Conservation (phyloP, 768 basidiomycete species). For the Naematelia encephala region DNA sequence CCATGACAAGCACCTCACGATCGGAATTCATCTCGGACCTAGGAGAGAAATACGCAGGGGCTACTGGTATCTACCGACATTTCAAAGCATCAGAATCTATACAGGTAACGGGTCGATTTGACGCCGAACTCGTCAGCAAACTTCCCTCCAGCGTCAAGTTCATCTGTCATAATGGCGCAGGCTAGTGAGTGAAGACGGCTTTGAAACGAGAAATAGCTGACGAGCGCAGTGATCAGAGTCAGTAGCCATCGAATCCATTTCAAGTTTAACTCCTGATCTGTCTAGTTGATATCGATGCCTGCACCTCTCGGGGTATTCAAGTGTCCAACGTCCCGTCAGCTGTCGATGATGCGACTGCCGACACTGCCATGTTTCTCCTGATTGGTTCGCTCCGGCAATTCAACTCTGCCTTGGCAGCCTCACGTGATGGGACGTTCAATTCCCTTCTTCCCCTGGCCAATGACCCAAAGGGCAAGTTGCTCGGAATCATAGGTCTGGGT, state of each 20-base stretch:
- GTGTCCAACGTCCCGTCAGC: slow-evolving; percentile 88
- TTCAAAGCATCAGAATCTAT: slow-evolving; percentile 19
- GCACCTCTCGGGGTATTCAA: slow-evolving; percentile 16
- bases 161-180: slow-evolving; percentile 19
- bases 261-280: not conserved
- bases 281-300: slow-evolving; percentile 14
- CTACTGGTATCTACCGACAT: slow-evolving; percentile 18
- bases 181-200: slow-evolving; percentile 6
- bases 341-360: slow-evolving; percentile 82
- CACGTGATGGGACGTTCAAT: slow-evolving; percentile 13
- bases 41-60: slow-evolving; percentile 6
- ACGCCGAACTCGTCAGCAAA: slow-evolving; percentile 12
- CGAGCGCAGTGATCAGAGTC: slow-evolving; percentile 13
- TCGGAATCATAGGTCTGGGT: slow-evolving; percentile 53
- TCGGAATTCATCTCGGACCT: slow-evolving; percentile 12
- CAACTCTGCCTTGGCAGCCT: slow-evolving; percentile 5
- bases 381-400: slow-evolving; percentile 35
- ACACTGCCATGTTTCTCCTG: slow-evolving; percentile 40
- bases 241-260: not conserved
- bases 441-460: slow-evolving; percentile 22
- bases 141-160: slow-evolving; percentile 9
- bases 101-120: slow-evolving; percentile 13
- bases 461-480: slow-evolving; percentile 48
- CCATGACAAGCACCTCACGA: slow-evolving; percentile 2
- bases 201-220: not conserved